Evolutionary conservation across 768 basidiomycete genomes (phyloP).

Genomic region (Tremella fuciformis): DNA sequence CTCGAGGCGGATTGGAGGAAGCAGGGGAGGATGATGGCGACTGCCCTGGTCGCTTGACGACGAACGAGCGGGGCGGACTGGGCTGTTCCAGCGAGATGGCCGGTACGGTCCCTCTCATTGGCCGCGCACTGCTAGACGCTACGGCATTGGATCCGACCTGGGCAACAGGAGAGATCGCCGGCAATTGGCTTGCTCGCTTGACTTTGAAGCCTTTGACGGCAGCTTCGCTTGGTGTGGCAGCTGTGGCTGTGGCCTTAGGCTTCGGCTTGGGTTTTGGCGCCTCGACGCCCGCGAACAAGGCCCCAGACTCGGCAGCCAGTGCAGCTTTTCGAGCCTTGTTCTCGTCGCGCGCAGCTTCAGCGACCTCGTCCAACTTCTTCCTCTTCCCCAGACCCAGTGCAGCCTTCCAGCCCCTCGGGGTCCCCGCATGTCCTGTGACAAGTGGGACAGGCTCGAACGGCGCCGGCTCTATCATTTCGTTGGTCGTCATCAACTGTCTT

Average conservation of each 20-base stretch:
- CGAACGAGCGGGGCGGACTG: neutral
- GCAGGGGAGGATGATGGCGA: too few relatives aligned
- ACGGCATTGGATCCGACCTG: neutral
- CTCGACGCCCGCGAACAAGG: constrained; percentile 41
- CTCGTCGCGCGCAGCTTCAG: constrained; percentile 35
- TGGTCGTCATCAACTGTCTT: neutral
- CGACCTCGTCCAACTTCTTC: constrained; percentile 22
- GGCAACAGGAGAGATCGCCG: constrained; percentile 1
- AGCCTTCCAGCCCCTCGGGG: constrained; percentile 9
- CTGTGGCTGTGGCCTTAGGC: constrained; percentile 5
- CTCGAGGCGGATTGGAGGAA: too few relatives aligned
- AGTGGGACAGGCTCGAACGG: constrained; percentile 26
- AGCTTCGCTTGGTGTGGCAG: neutral
- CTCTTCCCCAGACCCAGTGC: constrained; percentile 16
- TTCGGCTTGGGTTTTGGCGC: constrained; percentile 21
- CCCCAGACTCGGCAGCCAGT: constrained; percentile 37
- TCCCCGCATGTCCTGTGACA: neutral
- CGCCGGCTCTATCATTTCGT: constrained; percentile 16
- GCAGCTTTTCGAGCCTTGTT: constrained; percentile 45
- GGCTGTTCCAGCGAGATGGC: too few relatives aligned
- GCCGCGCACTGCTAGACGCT: neutral
- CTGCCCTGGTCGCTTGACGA: neutral
- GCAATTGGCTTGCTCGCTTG: constrained; percentile 10
- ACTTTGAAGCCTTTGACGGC: constrained; percentile 17
- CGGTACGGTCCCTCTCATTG: neutral